Base-by-base conservation (phyloP, 345 rosid genomes). In the Aegle marmelos region DNA sequence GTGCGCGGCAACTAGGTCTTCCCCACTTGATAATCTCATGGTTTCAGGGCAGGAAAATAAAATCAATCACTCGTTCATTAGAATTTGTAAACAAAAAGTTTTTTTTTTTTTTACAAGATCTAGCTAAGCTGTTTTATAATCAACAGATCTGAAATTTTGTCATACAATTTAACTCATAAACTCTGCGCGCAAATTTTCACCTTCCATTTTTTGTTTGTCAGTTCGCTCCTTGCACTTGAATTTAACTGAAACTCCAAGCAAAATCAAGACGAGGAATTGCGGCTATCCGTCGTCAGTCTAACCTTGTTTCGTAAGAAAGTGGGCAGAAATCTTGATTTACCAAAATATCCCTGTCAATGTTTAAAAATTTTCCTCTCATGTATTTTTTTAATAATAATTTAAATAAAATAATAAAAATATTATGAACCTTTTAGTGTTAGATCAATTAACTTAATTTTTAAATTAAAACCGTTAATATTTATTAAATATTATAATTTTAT, bases 1-100 rank as follows among this genome's bases (percentile, higher is more conserved):
- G 9, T 61, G 72, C 19, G 83, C 34, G 79, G 87, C 78, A n/a
- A 83, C 31, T 25, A 90, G 89, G 63, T 87, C 85, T 3, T 82
- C 87, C 36, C 82, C 76, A 6, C 83, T 80, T 59, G 85, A 79
- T 77, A 82, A 64, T 76, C 87, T 85, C 93, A 88, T 88, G 66
- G 65, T 76, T 36, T 31, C 48, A 70, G 19, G 50, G 4, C 50
- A 17, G 50, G 50, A 45, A 45, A 45, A 11, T 13, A 17, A 27
- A 70, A 48, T 28, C 57, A 48, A 34, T 70, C 73, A 7, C 21
- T 1, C 17, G 10, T 70, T 48, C 73, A 70, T 70, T 50, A 70
- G 25, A 70, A 41, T 7, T 48, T 19, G 33, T 17, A 41, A 28
- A 19, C 30, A 9, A 70, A 11, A 2, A 41, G 10, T 27, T 5